These are phyloP conservation scores for Lenzites betulinus DNA, from an alignment of 768 basidiomycete species.

Conservation along the genomic window DNA sequence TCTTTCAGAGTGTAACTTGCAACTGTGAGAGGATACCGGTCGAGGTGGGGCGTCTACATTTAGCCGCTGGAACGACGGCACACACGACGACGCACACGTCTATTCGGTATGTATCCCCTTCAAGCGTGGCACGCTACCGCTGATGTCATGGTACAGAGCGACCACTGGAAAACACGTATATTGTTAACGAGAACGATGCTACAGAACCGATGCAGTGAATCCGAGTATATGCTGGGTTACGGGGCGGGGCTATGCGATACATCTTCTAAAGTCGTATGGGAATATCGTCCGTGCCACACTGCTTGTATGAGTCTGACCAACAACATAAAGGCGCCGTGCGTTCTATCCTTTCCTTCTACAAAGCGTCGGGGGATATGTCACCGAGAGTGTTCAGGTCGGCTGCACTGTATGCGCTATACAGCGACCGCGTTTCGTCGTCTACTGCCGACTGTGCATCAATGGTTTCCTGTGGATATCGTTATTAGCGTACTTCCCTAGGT, in stretches of 20 bases:
- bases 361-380: slow-evolving; percentile 71
- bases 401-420: slow-evolving; percentile 59
- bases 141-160: no score
- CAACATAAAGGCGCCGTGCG: neutral
- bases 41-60: neutral
- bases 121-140: no score
- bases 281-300: neutral
- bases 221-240: neutral
- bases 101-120: no score
- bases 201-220: neutral
- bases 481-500: slow-evolving; percentile 2
- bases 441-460: slow-evolving; percentile 72
- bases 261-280: neutral
- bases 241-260: neutral
- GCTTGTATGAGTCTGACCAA: neutral
- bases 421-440: slow-evolving; percentile 69
- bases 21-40: neutral
- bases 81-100: no score
- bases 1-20: neutral
- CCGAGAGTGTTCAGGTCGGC: slow-evolving; percentile 59
- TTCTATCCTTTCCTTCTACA: slow-evolving; percentile 6
- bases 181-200: neutral
- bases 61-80: no score
- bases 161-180: neutral
- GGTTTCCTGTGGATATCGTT: slow-evolving; percentile 53